Evolutionary conservation across 2,329 filamentous ascomycete genomes (phyloP).

Genomic region (Trichoderma atroviride): DNA sequence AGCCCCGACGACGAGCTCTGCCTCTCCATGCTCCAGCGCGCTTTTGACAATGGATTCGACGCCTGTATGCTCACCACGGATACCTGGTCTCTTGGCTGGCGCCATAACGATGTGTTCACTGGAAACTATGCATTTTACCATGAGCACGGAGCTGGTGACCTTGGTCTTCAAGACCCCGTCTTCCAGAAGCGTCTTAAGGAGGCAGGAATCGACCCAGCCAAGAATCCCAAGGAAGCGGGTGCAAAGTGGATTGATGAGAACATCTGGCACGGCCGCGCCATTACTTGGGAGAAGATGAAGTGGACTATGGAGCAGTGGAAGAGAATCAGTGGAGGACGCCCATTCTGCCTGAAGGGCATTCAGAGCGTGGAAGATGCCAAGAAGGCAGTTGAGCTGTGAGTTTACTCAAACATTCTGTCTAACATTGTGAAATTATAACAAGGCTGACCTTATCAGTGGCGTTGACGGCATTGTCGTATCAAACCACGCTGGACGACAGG

Average conservation of each 20-base stretch:
- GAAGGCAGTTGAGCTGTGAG: conserved; percentile 52
- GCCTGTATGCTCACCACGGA: conserved; percentile 73
- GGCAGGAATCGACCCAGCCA: conserved; percentile 51
- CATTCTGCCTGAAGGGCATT: conserved; percentile 65
- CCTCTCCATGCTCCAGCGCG: conserved; percentile 63
- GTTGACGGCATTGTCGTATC: conserved; percentile 58
- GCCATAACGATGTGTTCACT: conserved; percentile 67
- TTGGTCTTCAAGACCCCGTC: conserved; percentile 61
- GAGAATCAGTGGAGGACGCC: conserved; percentile 57
- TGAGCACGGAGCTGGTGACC: conserved; percentile 57
- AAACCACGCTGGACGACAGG: conserved; percentile 60
- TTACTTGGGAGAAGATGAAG: conserved; percentile 64
- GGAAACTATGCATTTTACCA: conserved; percentile 63
- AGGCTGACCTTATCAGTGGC: conserved; percentile 3
- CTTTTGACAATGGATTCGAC: conserved; percentile 62
- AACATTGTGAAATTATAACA: background rate
- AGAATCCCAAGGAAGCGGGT: conserved; percentile 53
- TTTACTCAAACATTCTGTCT: background rate
- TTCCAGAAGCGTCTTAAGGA: conserved; percentile 57
- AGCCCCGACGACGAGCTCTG: conserved; percentile 67
- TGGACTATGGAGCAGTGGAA: conserved; percentile 65
- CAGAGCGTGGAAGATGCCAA: conserved; percentile 61
- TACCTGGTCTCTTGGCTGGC: conserved; percentile 69
- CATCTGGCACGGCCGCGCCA: conserved; percentile 65
- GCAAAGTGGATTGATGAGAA: conserved; percentile 62